These are phyloP conservation scores for Cornus kousa DNA, from an alignment of 148 eudicot species.

Conservation along the genomic window DNA sequence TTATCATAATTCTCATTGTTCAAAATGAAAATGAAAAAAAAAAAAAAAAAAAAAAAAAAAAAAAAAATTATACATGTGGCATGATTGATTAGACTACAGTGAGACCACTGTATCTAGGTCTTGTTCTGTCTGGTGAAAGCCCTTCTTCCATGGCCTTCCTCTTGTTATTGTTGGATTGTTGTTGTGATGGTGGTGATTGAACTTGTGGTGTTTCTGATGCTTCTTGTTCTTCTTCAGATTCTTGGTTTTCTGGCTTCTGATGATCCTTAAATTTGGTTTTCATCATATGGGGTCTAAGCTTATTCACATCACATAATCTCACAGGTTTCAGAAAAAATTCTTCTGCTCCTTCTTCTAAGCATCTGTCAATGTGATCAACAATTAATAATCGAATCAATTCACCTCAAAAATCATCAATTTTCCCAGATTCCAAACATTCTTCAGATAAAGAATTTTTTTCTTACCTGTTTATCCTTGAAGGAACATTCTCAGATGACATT, in stretches of 20 bases:
- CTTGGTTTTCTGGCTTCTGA: conserved; percentile 24
- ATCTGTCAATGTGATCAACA: conserved; percentile 42
- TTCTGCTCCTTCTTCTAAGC: conserved; percentile 95
- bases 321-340: conserved; percentile 95
- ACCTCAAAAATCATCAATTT: neutral
- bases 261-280: conserved; percentile 49
- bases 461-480: conserved; percentile 91
- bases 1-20: conserved; percentile 2
- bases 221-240: conserved; percentile 23
- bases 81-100: conserved; percentile 37
- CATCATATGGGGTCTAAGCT: conserved; percentile 78
- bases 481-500: conserved; percentile 97
- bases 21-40: neutral
- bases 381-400: conserved; percentile 5
- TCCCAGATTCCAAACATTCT: neutral
- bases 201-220: conserved; percentile 13
- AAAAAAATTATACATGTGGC: neutral
- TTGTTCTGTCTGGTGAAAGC: conserved; percentile 67
- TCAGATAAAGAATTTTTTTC: neutral
- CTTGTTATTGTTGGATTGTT: conserved; percentile 42
- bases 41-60: too few species aligned
- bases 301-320: conserved; percentile 66
- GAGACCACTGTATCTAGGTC: conserved; percentile 73
- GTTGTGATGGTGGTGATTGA: conserved; percentile 17
- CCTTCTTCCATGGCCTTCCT: conserved; percentile 73